Percentiles rank a stretch among this genome's conserved stretches.
Conservation (phyloP, 2,329 filamentous ascomycete species). For the Fusarium sambucinum region DNA sequence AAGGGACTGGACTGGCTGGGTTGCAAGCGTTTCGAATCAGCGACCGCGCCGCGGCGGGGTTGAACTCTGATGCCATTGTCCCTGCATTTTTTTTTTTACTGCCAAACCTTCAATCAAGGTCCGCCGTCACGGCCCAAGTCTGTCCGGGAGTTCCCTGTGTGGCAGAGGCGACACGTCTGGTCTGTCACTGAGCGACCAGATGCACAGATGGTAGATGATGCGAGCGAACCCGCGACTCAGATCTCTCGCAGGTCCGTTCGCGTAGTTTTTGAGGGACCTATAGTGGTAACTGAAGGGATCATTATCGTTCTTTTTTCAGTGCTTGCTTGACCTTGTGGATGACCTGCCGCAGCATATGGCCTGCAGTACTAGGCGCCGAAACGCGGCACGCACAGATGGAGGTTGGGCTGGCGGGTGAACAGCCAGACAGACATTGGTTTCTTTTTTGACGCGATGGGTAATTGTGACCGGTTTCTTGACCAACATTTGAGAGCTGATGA, state of each 20-base stretch:
- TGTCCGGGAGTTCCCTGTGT: constrained; percentile 43
- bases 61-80: constrained; percentile 31
- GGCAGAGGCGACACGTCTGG: constrained; percentile 32
- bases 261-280: constrained; percentile 26
- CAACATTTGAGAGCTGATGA: constrained; percentile 1
- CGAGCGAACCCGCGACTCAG: constrained; percentile 31
- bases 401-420: constrained; percentile 10
- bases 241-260: constrained; percentile 42
- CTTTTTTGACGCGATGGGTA: constrained; percentile 12
- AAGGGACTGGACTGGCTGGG: constrained; percentile 3
- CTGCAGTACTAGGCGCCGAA: constrained; percentile 18
- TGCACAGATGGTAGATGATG: constrained; percentile 42
- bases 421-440: background rate
- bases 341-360: constrained; percentile 17
- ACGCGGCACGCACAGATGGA: constrained; percentile 31
- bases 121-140: constrained; percentile 31
- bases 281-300: constrained; percentile 35
- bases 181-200: constrained; percentile 36
- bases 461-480: background rate
- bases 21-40: constrained; percentile 10
- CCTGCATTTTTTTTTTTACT: constrained; percentile 11
- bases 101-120: constrained; percentile 13
- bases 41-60: constrained; percentile 28
- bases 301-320: constrained; percentile 17
- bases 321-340: constrained; percentile 17